phyloP scores from a whole-genome alignment of 2,329 filamentous ascomycete genomes.

The Stylonectria norvegica region DNA sequence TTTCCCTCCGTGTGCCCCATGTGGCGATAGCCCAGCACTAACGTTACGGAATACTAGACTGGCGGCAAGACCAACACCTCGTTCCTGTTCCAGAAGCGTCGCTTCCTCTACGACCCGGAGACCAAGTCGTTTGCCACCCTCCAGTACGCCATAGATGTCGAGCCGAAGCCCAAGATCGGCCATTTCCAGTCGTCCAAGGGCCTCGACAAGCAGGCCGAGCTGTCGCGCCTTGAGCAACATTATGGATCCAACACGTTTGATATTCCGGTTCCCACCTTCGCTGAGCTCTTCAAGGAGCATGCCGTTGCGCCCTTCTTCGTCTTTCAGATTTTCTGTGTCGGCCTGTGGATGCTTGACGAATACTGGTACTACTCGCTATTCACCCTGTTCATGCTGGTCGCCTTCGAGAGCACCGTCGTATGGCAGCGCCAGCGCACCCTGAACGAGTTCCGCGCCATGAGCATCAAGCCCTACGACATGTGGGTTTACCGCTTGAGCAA shows the following conservation, averaged over 20 bases:
- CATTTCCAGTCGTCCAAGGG: slow-evolving; percentile 79
- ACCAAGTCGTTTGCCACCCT: slow-evolving; percentile 77
- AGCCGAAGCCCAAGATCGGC: slow-evolving; percentile 76
- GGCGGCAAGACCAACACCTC: slow-evolving; percentile 74
- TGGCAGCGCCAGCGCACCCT: slow-evolving; percentile 97
- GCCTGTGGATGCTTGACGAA: slow-evolving; percentile 96
- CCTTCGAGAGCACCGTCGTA: slow-evolving; percentile 96
- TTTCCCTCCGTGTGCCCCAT: slow-evolving; percentile 1
- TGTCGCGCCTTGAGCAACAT: slow-evolving; percentile 79
- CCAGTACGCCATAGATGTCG: slow-evolving; percentile 76
- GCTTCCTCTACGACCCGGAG: slow-evolving; percentile 78
- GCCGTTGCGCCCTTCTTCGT: slow-evolving; percentile 99
- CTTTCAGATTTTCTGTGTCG: slow-evolving; percentile 98
- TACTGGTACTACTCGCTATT: slow-evolving; percentile 99
- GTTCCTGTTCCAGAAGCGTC: slow-evolving; percentile 97
- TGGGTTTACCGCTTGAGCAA: slow-evolving; percentile 84
- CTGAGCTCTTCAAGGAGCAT: slow-evolving; percentile 96
- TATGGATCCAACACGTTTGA: slow-evolving; percentile 97
- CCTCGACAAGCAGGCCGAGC: slow-evolving; percentile 68
- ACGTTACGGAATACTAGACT: slow-evolving; percentile 41
- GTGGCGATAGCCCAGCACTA: slow-evolving; percentile 10
- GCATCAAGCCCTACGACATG: slow-evolving; percentile 96
- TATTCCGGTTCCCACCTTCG: slow-evolving; percentile 93
- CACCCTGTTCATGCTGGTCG: slow-evolving; percentile 96
- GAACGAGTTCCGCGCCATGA: slow-evolving; percentile 97